Base-by-base conservation (phyloP, 2,329 filamentous ascomycete genomes). In the Neophaeococcomyces aloes region DNA sequence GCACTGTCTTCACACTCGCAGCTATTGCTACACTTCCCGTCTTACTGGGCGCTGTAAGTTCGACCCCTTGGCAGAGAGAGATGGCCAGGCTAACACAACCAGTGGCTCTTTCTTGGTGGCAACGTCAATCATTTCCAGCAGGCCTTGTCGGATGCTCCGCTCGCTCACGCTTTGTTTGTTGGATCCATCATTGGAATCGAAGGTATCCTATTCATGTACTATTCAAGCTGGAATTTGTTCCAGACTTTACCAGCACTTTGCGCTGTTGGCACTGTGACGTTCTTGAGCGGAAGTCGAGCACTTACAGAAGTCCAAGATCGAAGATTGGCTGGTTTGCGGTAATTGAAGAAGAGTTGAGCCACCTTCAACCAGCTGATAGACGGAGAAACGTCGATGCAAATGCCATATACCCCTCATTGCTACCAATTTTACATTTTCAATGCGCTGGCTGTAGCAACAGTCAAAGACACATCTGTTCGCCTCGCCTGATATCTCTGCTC, bases 151-250 rank as follows among this genome's bases (percentile, higher is more conserved):
- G 71, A 75, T 17, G 84, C 86, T 1, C 89, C 91, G 2, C 56
- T 94, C 33, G 81, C 89, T 4, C 89, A 98, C 61, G 70, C 70
- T 23, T 63, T 87, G 27, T 98, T 96, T 70, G 83, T 93, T 54
- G 84, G 83, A 40, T 94, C 87, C 4, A 78, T 98, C 44, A 49
- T 94, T 30, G 79, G 80, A 17, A 84, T 98, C 71, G 91, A 98
- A 64, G 83, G 76, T 13, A 79, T 94, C 45, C 95, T 98, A 67
- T 89, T 91, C 70, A 67, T 94, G 53, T 98, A 98, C 74, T 96
- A 96, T 67, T 82, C 76, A 42, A 78, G 69, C 59, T 95, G 89
- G 88, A 94, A 81, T 59, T 71, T 98, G 35, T 94, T 96, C 73
- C 82, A 94, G 69, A 79, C 78, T 11, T 71, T 98, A 38, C 88